Evolutionary conservation across 139 green algal species (phyloP).

Genomic region (Spirogloea muscicola): DNA sequence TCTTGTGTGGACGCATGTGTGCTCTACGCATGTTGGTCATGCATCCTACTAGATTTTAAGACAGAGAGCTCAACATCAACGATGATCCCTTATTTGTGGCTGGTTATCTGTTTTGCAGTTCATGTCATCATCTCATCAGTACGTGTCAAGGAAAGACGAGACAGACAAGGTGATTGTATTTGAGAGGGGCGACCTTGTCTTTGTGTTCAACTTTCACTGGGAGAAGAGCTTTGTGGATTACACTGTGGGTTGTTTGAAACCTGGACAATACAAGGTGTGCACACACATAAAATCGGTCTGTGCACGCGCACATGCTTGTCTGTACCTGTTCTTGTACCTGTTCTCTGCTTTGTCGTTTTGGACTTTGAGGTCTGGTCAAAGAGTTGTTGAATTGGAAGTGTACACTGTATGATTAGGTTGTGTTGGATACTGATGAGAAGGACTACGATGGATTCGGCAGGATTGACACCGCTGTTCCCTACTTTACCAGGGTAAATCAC

Average conservation of each 20-base stretch:
- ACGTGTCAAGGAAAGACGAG: constrained; percentile 68
- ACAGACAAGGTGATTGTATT: constrained; percentile 91
- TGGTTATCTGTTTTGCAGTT: constrained; percentile 75
- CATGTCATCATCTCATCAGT: constrained; percentile 71
- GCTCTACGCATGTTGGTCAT: too few relatives aligned
- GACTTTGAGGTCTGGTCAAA: background rate
- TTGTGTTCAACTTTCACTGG: constrained; percentile 99
- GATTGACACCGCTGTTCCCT: constrained; percentile 24
- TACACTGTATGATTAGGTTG: constrained; percentile 9
- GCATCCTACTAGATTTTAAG: too few relatives aligned
- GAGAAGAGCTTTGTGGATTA: constrained; percentile 70
- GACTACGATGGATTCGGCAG: constrained; percentile 33
- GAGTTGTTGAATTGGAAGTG: background rate
- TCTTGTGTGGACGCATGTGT: too few relatives aligned
- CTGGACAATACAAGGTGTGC: constrained; percentile 58
- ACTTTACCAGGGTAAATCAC: constrained; percentile 28
- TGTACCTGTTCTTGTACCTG: constrained; percentile 1
- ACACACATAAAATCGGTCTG: background rate
- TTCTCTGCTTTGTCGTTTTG: background rate
- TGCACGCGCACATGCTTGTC: background rate
- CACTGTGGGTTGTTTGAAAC: constrained; percentile 68
- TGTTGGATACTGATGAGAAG: constrained; percentile 41
- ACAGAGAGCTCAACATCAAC: too few relatives aligned
- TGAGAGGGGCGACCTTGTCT: constrained; percentile 91
- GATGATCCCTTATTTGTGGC: too few relatives aligned